Evolutionary conservation across 2,329 filamentous ascomycete genomes (phyloP), one percentile per base, ranked within the genome.

Genomic region (Apiospora kogelbergensis): DNA sequence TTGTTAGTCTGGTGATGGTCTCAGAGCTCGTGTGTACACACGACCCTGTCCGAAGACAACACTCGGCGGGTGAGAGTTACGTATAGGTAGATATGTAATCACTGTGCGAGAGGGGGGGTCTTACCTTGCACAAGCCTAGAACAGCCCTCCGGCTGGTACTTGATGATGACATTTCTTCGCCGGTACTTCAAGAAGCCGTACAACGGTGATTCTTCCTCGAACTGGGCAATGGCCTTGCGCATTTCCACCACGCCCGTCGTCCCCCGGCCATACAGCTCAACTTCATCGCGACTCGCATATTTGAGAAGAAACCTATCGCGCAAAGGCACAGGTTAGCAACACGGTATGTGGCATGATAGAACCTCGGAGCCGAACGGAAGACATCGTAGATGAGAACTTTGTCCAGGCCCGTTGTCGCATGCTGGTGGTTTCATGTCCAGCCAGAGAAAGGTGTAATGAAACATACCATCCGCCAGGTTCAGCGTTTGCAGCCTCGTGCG

Each of bases 401-500:
- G 53, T 7, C n/a, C 53, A 37, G 13, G 53, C 30, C 53, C 33
- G 40, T 42, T 40, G 13, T 65, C 37, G 63, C 63, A 60, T 20
- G 53, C 53, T 13, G 13, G 53, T n/a, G 33, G 11, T 30, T 37
- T 17, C 30, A 7, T 60, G 41, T 65, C 24, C 37, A 30, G 48
- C 22, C 63, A 42, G 22, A 15, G 30, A 45, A 33, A 44, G 46
- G 67, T 57, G 67, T 68, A 40, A 65, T 68, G 70, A 63, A 57
- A 68, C 92, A 81, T 88, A 98, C 96, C 96, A 99, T 91, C 94
- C 95, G 84, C 94, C 95, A 69, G 93, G 89, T 82, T 98, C 96
- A 70, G 88, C 88, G 75, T 91, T 85, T 68, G 93, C 93, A 75
- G 89, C 85, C 78, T 95, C 92, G 82, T 97, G 91, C 76, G 95